Evolutionary conservation across 2,329 filamentous ascomycete species (phyloP).

Genomic region (Aspergillus tubingensis): DNA sequence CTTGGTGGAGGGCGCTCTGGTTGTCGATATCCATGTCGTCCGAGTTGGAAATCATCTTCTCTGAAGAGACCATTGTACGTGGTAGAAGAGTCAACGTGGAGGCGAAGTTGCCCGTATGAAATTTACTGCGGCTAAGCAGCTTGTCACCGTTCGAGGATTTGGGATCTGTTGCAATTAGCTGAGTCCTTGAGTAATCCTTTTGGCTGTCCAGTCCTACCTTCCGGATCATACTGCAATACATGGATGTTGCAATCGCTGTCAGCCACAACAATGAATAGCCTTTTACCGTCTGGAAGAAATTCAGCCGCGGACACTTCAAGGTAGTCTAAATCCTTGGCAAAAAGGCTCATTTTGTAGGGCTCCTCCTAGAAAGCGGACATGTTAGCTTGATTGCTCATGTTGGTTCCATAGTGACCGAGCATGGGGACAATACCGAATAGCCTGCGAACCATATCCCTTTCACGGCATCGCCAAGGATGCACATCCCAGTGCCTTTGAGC

Average conservation of each 20-base stretch:
- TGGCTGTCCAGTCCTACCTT: slow-evolving; percentile 62
- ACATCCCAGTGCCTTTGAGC: slow-evolving; percentile 79
- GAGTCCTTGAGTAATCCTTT: neutral
- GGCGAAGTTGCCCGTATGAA: slow-evolving; percentile 79
- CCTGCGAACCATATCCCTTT: slow-evolving; percentile 96
- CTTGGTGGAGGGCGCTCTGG: slow-evolving; percentile 45
- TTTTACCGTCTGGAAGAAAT: slow-evolving; percentile 81
- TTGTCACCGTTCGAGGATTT: slow-evolving; percentile 88
- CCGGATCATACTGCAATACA: slow-evolving; percentile 89
- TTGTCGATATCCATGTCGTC: slow-evolving; percentile 43
- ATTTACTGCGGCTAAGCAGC: slow-evolving; percentile 82
- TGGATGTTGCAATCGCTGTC: slow-evolving; percentile 87
- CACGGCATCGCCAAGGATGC: slow-evolving; percentile 83
- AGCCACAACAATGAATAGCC: slow-evolving; percentile 77
- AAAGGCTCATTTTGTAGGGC: slow-evolving; percentile 90
- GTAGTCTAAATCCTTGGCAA: slow-evolving; percentile 79
- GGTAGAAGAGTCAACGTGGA: slow-evolving; percentile 76
- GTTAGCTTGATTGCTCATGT: slow-evolving; percentile 1
- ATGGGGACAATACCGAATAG: slow-evolving; percentile 64
- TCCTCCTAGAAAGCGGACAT: slow-evolving; percentile 65
- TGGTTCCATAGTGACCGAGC: neutral
- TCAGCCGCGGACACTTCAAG: slow-evolving; percentile 81
- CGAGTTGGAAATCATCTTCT: slow-evolving; percentile 35
- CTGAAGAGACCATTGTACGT: slow-evolving; percentile 57
- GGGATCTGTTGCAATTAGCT: slow-evolving; percentile 63